Percentiles rank a stretch among this genome's conserved stretches.
phyloP scores from a whole-genome alignment of 169 alveolate genomes.

The Eimeria maxima region DNA sequence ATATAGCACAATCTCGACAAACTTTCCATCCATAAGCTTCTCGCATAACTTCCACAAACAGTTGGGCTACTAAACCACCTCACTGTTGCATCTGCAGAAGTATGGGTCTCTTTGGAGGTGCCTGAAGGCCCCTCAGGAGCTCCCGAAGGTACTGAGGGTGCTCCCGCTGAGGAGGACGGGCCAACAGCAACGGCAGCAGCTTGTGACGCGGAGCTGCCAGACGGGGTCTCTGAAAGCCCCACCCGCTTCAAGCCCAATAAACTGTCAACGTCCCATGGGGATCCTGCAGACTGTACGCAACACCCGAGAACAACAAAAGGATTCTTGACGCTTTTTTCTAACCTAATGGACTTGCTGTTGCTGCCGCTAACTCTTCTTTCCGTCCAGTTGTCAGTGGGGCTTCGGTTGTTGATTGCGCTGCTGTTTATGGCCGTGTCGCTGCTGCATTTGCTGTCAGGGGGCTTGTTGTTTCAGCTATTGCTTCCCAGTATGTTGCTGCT shows the following conservation, averaged over 20 bases:
- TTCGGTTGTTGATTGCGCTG: background rate
- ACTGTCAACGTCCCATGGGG: conserved; percentile 26
- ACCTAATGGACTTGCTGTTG: background rate
- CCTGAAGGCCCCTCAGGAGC: background rate
- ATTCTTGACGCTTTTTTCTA: background rate
- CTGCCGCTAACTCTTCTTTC: background rate
- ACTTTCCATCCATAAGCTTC: background rate
- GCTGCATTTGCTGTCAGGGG: background rate
- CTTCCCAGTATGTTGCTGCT: background rate
- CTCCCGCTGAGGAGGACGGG: background rate
- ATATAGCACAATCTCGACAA: background rate
- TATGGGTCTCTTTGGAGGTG: background rate
- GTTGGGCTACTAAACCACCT: background rate
- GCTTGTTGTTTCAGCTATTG: background rate
- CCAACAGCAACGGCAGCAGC: background rate
- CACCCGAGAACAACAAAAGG: background rate
- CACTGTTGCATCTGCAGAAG: background rate
- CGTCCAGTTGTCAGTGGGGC: background rate
- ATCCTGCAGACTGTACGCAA: conserved; percentile 33
- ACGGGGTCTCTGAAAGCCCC: background rate
- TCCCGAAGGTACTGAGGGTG: background rate
- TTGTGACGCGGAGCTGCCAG: background rate
- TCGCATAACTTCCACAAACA: background rate
- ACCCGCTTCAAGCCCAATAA: conserved; percentile 25
- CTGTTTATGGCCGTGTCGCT: background rate